Base-by-base conservation (phyloP, 306 rosid genomes). In the Cercis canadensis region DNA sequence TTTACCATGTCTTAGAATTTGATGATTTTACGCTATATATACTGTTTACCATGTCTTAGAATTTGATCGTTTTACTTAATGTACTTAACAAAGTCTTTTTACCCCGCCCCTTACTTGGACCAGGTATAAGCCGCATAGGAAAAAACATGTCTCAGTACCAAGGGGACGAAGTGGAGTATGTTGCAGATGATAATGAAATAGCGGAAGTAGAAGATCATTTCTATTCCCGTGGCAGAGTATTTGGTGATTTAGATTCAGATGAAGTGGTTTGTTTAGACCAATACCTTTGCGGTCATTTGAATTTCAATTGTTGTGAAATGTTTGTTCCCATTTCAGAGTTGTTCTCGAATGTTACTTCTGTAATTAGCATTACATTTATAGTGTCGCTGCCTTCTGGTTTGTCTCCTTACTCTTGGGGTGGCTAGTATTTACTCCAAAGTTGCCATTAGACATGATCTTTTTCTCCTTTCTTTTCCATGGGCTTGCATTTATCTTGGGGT, bases 221-320 rank as follows among this genome's bases (percentile, higher is more conserved):
- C 43, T 69, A 75, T 57, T 68, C 73, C 68, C 64, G 74, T 15
- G 76, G 64, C 9, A 70, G 80, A 62, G 74, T 73, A 19, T 61
- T 54, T 13, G 77, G 77, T 21, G 84, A 75, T 69, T 80, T 77
- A 31, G 84, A 80, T 7, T 55, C 84, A 16, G 84, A 69, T 10
- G 73, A 69, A 0, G 83, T 73, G 83, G 83, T 79, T 67, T 45
- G 79, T 79, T 65, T 65, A 40, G 5, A 53, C 5, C 17, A 36
- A 47, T 17, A 21, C n/a, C 11, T 18, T 47, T 16, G 21, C 21
- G 65, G 36, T 73, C 36, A 73, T 56, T 56, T 74, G 7, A 17
- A 16, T 62, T 2, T 72, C 21, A 2, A 21, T 18, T 44, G n/a
- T n/a, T n/a, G n/a, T n/a, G n/a, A n/a, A n/a, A n/a, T n/a, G n/a